Conservation (phyloP, 2,329 filamentous ascomycete genomes). For the Colletotrichum tabaci region DNA sequence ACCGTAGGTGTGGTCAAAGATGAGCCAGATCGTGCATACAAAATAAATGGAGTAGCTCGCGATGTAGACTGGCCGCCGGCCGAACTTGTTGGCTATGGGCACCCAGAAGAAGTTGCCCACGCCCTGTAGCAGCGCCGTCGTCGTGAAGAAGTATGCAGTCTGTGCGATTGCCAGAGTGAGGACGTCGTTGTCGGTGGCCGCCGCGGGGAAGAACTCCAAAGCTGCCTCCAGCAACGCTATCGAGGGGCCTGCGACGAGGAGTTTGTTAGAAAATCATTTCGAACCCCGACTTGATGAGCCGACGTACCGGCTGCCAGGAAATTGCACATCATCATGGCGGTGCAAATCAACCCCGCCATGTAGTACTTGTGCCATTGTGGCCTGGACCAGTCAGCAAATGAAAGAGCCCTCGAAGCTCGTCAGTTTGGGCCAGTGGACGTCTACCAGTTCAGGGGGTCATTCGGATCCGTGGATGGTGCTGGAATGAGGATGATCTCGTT, state of each 20-base stretch:
- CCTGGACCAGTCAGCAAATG: slow-evolving; percentile 48
- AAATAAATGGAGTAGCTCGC: slow-evolving; percentile 61
- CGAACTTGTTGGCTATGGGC: slow-evolving; percentile 61
- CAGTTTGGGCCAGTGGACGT: slow-evolving; percentile 33
- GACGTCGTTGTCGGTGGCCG: slow-evolving; percentile 48
- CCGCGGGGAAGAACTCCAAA: slow-evolving; percentile 61
- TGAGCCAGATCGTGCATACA: slow-evolving; percentile 58
- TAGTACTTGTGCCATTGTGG: slow-evolving; percentile 64
- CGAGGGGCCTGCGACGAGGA: slow-evolving; percentile 54
- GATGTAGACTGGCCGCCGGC: slow-evolving; percentile 60
- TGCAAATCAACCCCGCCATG: slow-evolving; percentile 63
- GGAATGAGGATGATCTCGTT: slow-evolving; percentile 66
- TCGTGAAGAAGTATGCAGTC: slow-evolving; percentile 68
- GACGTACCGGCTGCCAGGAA: slow-evolving; percentile 66
- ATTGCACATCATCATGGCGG: slow-evolving; percentile 70
- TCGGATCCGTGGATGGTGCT: slow-evolving; percentile 61
- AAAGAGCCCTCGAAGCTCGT: not conserved
- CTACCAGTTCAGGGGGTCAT: slow-evolving; percentile 68
- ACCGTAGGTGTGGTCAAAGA: slow-evolving; percentile 57
- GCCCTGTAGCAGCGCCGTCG: slow-evolving; percentile 64
- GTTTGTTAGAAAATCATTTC: slow-evolving; percentile 12
- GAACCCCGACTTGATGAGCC: not conserved
- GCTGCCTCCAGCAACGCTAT: slow-evolving; percentile 65
- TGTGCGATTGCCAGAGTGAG: slow-evolving; percentile 55
- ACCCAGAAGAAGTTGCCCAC: slow-evolving; percentile 63